These are phyloP conservation scores for Choanephora cucurbitarum DNA, from an alignment of 371 early-diverging fungal species.

Conservation along the genomic window DNA sequence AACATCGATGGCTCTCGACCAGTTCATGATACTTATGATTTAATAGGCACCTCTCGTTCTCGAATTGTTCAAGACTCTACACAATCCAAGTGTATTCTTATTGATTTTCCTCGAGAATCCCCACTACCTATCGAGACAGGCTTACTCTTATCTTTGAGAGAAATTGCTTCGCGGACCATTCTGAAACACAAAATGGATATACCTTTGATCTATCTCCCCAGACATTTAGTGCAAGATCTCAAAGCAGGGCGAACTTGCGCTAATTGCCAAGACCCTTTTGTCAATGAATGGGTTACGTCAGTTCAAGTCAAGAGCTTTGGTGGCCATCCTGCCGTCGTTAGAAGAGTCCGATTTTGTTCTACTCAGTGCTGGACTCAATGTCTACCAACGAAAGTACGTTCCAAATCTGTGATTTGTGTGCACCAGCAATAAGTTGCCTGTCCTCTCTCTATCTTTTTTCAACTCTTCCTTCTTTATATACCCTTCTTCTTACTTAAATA, in stretches of 20 bases:
- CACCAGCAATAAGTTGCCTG: constrained; percentile 11
- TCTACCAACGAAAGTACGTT: constrained; percentile 22
- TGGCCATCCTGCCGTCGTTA: constrained; percentile 63
- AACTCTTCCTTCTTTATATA: background rate
- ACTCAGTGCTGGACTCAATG: constrained; percentile 47
- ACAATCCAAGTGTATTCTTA: constrained; percentile 7
- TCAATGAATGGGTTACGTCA: constrained; percentile 66
- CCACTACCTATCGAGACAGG: constrained; percentile 14
- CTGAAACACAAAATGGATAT: constrained; percentile 19
- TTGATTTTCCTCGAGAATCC: constrained; percentile 12
- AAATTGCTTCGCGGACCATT: constrained; percentile 23
- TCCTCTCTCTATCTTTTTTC: background rate
- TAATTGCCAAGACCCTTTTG: constrained; percentile 53
- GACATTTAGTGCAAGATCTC: constrained; percentile 47
- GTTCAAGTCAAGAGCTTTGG: constrained; percentile 61
- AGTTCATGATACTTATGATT: constrained; percentile 12
- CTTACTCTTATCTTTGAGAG: constrained; percentile 19
- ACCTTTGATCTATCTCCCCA: constrained; percentile 38
- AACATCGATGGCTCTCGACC: constrained; percentile 44
- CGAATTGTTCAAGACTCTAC: constrained; percentile 10
- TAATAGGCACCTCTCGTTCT: constrained; percentile 19
- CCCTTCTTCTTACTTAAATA: background rate
- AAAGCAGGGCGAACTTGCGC: constrained; percentile 49
- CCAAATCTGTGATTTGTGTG: constrained; percentile 30
- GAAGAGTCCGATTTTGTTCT: constrained; percentile 61